Conservation (phyloP, 805 yeast species). For the Alloascoidea africana region DNA sequence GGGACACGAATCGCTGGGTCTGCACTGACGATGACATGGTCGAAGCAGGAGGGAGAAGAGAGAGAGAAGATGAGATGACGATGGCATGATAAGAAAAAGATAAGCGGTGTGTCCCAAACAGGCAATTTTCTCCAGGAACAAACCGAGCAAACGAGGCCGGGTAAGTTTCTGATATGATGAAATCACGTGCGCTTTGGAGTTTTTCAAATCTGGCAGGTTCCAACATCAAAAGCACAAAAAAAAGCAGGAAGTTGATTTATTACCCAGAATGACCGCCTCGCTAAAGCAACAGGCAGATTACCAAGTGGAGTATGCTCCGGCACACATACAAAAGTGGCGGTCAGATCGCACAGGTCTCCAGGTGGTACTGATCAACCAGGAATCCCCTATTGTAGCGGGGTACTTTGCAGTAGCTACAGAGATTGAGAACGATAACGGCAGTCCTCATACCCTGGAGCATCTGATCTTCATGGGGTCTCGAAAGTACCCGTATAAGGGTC, state of each 20-base stretch:
- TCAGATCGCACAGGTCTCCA: constrained; percentile 75
- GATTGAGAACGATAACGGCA: constrained; percentile 72
- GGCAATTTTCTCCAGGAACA: no score
- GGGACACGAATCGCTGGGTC: background rate
- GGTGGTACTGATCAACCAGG: constrained; percentile 57
- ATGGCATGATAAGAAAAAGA: no score
- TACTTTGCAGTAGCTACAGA: constrained; percentile 94
- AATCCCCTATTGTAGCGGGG: constrained; percentile 86
- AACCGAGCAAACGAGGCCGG: no score
- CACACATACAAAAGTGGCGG: constrained; percentile 54
- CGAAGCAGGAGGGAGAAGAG: no score
- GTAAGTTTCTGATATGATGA: no score
- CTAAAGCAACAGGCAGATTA: constrained; percentile 34
- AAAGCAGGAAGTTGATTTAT: no score
- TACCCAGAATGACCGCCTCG: constrained; percentile 3
- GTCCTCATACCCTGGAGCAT: constrained; percentile 94
- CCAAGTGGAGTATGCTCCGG: constrained; percentile 64
- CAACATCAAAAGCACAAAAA: no score
- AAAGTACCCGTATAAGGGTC: constrained; percentile 81
- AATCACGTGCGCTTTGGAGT: no score
- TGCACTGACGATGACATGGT: no score
- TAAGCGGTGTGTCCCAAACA: no score
- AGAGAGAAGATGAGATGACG: no score
- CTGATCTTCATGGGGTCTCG: constrained; percentile 88
- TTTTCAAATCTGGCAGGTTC: no score